Base-by-base conservation (phyloP, 2,329 filamentous ascomycete genomes). In the Fusarium sp. region DNA sequence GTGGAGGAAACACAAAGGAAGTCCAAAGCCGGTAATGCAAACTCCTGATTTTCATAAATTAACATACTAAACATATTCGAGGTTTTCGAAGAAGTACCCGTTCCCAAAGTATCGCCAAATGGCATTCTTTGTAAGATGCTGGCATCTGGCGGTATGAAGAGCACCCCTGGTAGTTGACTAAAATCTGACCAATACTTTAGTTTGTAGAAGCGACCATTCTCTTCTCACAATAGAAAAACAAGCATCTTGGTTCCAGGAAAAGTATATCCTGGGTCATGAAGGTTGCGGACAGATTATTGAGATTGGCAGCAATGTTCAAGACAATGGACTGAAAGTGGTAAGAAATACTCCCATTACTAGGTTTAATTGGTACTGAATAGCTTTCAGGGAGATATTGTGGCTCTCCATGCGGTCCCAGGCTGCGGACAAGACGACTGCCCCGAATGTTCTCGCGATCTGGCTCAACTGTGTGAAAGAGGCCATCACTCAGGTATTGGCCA, bases 401-500 rank as follows among this genome's bases (percentile, higher is more conserved):
- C 74, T 28, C 71, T 76, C 11, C 74, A 76, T 40, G 74, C 72
- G 2, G 74, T 76, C 3, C 74, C 74, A 2, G 74, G 74, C 2
- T 76, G 74, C 2, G 49, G 56, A 2, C 15, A 42, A 21, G 42
- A 61, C 0, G 66, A 73, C 11, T 76, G 74, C 10, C 75, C 79
- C 0, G 83, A 85, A 63, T 86, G 84, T 53, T 82, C 80, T 6
- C 79, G 81, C 2, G 81, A 83, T 42, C 67, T 85, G 2, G 64
- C 79, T 7, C 82, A 84, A 65, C 73, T 84, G 1, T 84, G 82
- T 54, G 78, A 82, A 52, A 58, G 49, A 35, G 78, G 82, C 1
- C 80, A 82, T 49, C 83, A 85, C 66, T 84, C 84, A 2, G 84
- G 84, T 0, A 84, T 86, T 25, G 84, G 84, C 0, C 82, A 84